Conservation (phyloP, 371 early-diverging fungal species). For the Lichtheimia corymbifera region DNA sequence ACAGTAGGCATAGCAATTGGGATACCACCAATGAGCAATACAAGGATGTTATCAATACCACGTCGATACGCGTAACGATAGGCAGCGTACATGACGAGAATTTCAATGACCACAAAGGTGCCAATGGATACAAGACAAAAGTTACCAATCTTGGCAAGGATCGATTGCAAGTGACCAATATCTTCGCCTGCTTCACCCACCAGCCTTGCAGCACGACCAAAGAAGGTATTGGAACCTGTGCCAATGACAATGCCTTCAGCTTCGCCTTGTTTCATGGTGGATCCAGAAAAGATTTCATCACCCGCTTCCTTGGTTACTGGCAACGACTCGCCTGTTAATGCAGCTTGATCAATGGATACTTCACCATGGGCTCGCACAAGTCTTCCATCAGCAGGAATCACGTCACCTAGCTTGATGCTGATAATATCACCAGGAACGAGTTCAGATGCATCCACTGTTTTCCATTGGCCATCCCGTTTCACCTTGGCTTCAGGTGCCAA, state of each 20-base stretch:
- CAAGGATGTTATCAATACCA: conserved; percentile 72
- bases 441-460: conserved; percentile 52
- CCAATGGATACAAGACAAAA: conserved; percentile 75
- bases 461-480: conserved; percentile 59
- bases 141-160: conserved; percentile 91
- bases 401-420: conserved; percentile 75
- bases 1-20: conserved; percentile 84
- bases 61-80: conserved; percentile 73
- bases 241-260: conserved; percentile 85
- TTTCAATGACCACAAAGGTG: conserved; percentile 76
- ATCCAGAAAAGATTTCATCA: conserved; percentile 74
- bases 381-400: conserved; percentile 78
- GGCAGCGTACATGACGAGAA: conserved; percentile 79
- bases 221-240: conserved; percentile 87
- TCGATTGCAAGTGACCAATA: conserved; percentile 87
- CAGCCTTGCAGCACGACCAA: conserved; percentile 86
- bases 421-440: conserved; percentile 81
- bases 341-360: conserved; percentile 74
- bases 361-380: conserved; percentile 51
- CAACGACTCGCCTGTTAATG: conserved; percentile 84
- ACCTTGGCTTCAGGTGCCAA: conserved; percentile 76
- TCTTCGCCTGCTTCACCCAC: conserved; percentile 80
- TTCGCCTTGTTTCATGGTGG: conserved; percentile 92
- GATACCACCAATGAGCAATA: conserved; percentile 80
- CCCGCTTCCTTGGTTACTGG: conserved; percentile 71